These are phyloP conservation scores for Fraxinus greggii DNA, from an alignment of 305 asterid genomes.

Conservation along the genomic window DNA sequence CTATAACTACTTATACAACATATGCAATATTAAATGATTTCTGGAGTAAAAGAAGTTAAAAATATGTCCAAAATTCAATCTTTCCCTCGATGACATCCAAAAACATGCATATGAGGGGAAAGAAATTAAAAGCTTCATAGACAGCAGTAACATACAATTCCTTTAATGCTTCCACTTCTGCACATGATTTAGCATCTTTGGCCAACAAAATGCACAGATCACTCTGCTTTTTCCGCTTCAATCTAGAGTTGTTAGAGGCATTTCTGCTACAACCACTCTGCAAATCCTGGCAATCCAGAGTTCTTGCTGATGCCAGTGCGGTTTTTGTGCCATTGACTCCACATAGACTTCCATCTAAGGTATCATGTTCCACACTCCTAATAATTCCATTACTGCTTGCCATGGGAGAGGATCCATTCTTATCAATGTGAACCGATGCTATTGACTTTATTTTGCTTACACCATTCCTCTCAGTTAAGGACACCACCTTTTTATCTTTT, in stretches of 20 bases:
- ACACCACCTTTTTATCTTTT: slow-evolving; percentile 34
- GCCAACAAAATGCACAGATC: slow-evolving; percentile 57
- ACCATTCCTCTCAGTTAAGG: slow-evolving; percentile 34
- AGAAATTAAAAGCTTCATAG: slow-evolving; percentile 20
- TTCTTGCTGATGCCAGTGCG: slow-evolving; percentile 26
- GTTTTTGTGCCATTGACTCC: slow-evolving; percentile 31
- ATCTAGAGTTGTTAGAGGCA: slow-evolving; percentile 37
- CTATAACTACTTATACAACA: background rate
- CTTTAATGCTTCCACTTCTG: slow-evolving; percentile 67
- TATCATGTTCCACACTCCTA: slow-evolving; percentile 25
- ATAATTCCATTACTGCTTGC: slow-evolving; percentile 38
- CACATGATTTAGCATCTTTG: slow-evolving; percentile 53
- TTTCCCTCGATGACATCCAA: background rate
- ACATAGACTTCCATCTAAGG: slow-evolving; percentile 25
- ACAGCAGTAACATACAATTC: slow-evolving; percentile 54
- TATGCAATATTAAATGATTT: slow-evolving; percentile 12
- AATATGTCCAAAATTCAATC: slow-evolving; percentile 8
- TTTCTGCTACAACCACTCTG: slow-evolving; percentile 37
- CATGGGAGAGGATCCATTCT: slow-evolving; percentile 32
- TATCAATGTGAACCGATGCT: slow-evolving; percentile 24
- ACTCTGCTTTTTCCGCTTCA: slow-evolving; percentile 59
- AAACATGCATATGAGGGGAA: background rate
- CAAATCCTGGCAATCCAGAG: slow-evolving; percentile 29
- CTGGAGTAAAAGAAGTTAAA: slow-evolving; percentile 1
- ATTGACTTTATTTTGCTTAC: slow-evolving; percentile 21